Evolutionary conservation across 768 basidiomycete species (phyloP).

Genomic region (Lactarius deliciosus): DNA sequence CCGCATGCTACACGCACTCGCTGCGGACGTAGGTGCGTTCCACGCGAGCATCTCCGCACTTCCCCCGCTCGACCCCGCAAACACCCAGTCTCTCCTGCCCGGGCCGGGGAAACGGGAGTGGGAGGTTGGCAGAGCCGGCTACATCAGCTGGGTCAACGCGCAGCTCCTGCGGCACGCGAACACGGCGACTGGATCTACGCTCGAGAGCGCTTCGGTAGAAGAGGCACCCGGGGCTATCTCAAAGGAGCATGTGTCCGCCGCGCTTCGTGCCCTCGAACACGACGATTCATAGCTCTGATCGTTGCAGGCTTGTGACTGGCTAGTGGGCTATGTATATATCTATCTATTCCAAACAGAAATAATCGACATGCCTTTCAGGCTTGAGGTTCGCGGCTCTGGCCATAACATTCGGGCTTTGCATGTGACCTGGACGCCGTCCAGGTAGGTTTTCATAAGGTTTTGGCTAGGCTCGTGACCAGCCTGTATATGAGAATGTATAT

Average conservation of each 20-base stretch:
- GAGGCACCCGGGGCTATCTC: not conserved
- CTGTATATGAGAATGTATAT: too few relatives aligned
- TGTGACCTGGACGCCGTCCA: too few relatives aligned
- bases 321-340: not conserved
- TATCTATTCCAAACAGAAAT: not conserved
- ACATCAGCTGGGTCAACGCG: slow-evolving; percentile 72
- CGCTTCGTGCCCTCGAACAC: slow-evolving; percentile 6
- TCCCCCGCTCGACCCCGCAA: slow-evolving; percentile 37
- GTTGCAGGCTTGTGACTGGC: not conserved
- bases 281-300: not conserved
- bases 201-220: not conserved
- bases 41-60: slow-evolving; percentile 50
- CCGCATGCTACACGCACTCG: slow-evolving; percentile 42
- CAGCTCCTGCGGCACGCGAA: slow-evolving; percentile 46
- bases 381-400: not conserved
- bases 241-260: slow-evolving; percentile 11
- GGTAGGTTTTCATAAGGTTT: too few relatives aligned
- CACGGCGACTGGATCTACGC: slow-evolving; percentile 6
- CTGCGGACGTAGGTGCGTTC: slow-evolving; percentile 45
- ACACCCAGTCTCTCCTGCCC: slow-evolving; percentile 32
- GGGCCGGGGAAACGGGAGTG: slow-evolving; percentile 72
- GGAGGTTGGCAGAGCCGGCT: slow-evolving; percentile 74
- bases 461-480: too few relatives aligned
- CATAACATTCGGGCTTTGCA: not conserved
- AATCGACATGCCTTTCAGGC: not conserved